A percentile compares a stretch with the other conserved stretches of the same genome.
Conservation (phyloP, 2,329 filamentous ascomycete species). For the Aspergillus fumigatus region DNA sequence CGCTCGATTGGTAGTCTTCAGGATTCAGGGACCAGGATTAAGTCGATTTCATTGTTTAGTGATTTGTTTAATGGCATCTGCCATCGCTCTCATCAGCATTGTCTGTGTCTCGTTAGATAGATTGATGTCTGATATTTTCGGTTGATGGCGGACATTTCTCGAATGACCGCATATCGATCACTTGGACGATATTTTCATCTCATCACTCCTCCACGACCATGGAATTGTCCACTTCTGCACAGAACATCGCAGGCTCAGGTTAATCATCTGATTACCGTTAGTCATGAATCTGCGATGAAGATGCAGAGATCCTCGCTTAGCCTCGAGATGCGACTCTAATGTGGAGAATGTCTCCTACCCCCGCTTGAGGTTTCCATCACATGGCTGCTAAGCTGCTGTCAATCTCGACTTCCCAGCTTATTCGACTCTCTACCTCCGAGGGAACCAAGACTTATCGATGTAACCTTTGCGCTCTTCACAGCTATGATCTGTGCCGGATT, state of each 20-base stretch:
- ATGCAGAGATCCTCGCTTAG: no score
- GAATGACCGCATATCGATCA: not conserved
- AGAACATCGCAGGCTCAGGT: not conserved
- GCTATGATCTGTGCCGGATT: not conserved
- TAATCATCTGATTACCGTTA: not conserved
- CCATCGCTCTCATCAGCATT: not conserved
- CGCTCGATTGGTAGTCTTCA: not conserved
- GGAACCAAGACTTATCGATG: not conserved
- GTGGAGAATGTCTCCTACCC: not conserved
- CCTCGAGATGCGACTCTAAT: not conserved
- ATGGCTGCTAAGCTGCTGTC: not conserved
- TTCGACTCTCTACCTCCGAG: not conserved
- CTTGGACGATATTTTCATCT: not conserved
- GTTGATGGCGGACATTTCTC: not conserved
- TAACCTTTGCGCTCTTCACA: not conserved
- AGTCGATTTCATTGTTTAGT: not conserved
- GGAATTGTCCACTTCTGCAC: not conserved
- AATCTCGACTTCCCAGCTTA: not conserved
- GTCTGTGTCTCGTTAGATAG: not conserved
- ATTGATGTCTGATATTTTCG: not conserved
- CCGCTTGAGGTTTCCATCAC: not conserved
- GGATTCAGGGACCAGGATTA: not conserved
- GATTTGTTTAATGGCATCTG: not conserved
- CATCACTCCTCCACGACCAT: not conserved
- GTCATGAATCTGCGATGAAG: not conserved